Conservation (phyloP, 768 basidiomycete species). For the Antrodiella citrinella region DNA sequence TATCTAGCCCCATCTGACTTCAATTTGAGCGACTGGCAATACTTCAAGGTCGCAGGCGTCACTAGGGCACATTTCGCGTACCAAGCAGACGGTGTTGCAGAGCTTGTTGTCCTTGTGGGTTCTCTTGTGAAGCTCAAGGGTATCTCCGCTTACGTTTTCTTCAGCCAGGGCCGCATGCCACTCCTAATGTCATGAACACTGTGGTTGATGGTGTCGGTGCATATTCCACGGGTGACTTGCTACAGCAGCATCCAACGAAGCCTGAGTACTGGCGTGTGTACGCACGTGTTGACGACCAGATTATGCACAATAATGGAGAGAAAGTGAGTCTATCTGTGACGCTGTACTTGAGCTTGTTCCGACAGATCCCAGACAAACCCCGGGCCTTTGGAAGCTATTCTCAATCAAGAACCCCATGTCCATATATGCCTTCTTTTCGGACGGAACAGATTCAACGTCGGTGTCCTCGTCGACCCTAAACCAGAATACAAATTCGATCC, state of each 20-base stretch:
- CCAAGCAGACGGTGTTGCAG: not conserved
- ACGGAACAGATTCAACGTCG: slow-evolving; percentile 23
- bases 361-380: not conserved
- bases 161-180: not conserved
- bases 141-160: too few relatives aligned
- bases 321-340: slow-evolving; percentile 14
- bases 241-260: slow-evolving; percentile 33
- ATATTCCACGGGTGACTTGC: slow-evolving; percentile 33
- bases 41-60: not conserved
- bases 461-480: slow-evolving; percentile 26
- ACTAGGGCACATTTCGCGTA: not conserved
- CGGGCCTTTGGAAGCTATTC: slow-evolving; percentile 25
- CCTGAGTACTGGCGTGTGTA: slow-evolving; percentile 27
- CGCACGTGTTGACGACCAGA: slow-evolving; percentile 39
- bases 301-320: slow-evolving; percentile 27
- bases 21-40: not conserved
- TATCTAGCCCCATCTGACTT: too few relatives aligned
- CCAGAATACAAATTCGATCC: slow-evolving; percentile 18
- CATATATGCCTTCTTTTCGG: slow-evolving; percentile 26
- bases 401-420: slow-evolving; percentile 22
- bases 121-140: too few relatives aligned
- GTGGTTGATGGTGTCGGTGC: slow-evolving; percentile 22
- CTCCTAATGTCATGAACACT: slow-evolving; percentile 24
- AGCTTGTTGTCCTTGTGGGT: not conserved
- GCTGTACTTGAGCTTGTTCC: not conserved